Evolutionary conservation across 345 rosid genomes (phyloP).

Genomic region (Acer campestre): DNA sequence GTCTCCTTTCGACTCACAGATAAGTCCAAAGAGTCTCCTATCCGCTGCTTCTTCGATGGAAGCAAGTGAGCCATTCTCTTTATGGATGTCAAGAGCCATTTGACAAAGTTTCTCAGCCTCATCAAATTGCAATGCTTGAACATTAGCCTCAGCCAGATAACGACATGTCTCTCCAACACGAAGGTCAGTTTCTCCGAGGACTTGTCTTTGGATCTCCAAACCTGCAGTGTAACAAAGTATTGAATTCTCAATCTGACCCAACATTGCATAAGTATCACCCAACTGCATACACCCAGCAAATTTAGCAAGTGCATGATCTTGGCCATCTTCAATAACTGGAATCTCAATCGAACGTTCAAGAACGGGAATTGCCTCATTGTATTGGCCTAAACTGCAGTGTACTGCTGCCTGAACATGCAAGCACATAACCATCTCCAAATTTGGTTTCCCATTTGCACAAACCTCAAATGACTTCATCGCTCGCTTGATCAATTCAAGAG

Average conservation of each 20-base stretch:
- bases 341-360: conserved; percentile 85
- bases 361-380: conserved; percentile 70
- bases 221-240: conserved; percentile 80
- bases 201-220: conserved; percentile 89
- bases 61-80: conserved; percentile 55
- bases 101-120: conserved; percentile 83
- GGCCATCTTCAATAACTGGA: conserved; percentile 73
- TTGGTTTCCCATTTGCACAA: conserved; percentile 47
- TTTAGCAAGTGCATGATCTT: conserved; percentile 83
- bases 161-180: conserved; percentile 85
- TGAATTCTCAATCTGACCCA: conserved; percentile 89
- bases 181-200: conserved; percentile 72
- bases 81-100: conserved; percentile 76
- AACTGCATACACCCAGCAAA: conserved; percentile 97
- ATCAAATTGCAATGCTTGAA: conserved; percentile 81
- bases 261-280: conserved; percentile 80
- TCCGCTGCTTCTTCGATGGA: conserved; percentile 87
- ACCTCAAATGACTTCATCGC: conserved; percentile 70
- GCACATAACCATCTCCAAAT: conserved; percentile 75
- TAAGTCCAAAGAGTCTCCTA: conserved; percentile 84
- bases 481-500: conserved; percentile 64
- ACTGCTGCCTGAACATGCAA: conserved; percentile 78
- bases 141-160: conserved; percentile 85
- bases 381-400: conserved; percentile 64
- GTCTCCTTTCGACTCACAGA: conserved; percentile 77